These are phyloP conservation scores for Musa troglodytarum DNA, from an alignment of 176 grass and related monocot genomes.

Conservation along the genomic window DNA sequence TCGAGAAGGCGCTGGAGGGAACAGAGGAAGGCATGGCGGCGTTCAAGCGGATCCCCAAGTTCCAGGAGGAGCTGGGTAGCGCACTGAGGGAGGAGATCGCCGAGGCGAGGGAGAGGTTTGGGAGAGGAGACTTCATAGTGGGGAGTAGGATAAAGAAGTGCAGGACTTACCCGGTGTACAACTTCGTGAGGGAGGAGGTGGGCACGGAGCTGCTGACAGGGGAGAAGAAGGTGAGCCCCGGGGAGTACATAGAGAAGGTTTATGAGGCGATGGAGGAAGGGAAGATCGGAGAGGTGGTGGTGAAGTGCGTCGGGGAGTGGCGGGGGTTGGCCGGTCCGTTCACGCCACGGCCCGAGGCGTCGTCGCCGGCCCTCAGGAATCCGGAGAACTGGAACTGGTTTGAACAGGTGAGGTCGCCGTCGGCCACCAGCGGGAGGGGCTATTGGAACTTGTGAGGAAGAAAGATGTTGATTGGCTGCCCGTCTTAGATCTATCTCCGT, in stretches of 20 bases:
- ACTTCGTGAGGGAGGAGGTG: slow-evolving; percentile 7
- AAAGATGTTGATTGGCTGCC: too few relatives aligned
- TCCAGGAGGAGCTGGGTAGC: slow-evolving; percentile 3
- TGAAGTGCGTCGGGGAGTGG: slow-evolving; percentile 2
- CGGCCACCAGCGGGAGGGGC: slow-evolving; percentile 11
- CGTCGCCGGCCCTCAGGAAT: background rate
- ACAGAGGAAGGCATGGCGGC: slow-evolving; percentile 8
- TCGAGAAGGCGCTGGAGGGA: slow-evolving; percentile 10
- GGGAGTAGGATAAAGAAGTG: slow-evolving; percentile 14
- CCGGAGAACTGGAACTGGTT: slow-evolving; percentile 16
- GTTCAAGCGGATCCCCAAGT: slow-evolving; percentile 5
- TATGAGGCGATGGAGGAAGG: slow-evolving; percentile 4
- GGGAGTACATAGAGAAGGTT: slow-evolving; percentile 18
- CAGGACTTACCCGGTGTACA: slow-evolving; percentile 12
- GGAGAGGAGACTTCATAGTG: background rate
- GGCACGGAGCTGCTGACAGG: slow-evolving; percentile 14
- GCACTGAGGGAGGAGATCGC: background rate
- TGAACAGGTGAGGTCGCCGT: slow-evolving; percentile 5
- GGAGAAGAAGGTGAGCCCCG: slow-evolving; percentile 11
- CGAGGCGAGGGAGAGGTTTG: slow-evolving; percentile 7
- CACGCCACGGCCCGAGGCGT: slow-evolving; percentile 5
- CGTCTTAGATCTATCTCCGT: too few relatives aligned
- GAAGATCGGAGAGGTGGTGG: slow-evolving; percentile 4
- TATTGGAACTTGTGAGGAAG: slow-evolving; percentile 9
- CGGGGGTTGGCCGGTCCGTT: slow-evolving; percentile 8